These are phyloP conservation scores for Elymus sibiricus DNA, from an alignment of 176 grass and related monocot genomes.

Conservation along the genomic window DNA sequence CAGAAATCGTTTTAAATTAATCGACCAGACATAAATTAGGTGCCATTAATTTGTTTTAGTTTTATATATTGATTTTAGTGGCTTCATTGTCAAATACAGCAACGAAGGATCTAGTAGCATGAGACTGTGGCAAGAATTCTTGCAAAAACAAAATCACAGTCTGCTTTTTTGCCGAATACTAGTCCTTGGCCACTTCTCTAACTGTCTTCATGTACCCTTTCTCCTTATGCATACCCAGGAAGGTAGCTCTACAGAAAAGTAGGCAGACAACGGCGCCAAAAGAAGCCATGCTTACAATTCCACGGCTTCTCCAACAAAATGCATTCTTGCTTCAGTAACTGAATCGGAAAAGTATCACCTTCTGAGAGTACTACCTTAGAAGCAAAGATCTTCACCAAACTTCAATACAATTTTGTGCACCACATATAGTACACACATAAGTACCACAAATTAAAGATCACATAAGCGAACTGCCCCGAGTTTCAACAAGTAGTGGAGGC, in stretches of 20 bases:
- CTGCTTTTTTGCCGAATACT: constrained; percentile 27
- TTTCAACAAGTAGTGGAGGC: neutral
- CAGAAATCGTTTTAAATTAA: neutral
- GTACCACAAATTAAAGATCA: neutral
- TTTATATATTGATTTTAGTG: neutral
- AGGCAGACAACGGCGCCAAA: neutral
- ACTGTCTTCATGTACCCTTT: neutral
- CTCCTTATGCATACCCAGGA: constrained; percentile 10
- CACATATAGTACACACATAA: neutral
- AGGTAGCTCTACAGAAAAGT: neutral
- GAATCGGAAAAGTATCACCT: neutral
- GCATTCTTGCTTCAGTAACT: neutral
- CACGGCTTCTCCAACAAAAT: neutral
- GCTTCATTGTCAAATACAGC: neutral
- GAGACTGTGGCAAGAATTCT: constrained; percentile 7
- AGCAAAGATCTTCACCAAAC: neutral
- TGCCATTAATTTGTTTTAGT: neutral
- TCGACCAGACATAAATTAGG: neutral
- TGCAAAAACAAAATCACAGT: constrained; percentile 21
- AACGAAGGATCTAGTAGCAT: constrained; percentile 13
- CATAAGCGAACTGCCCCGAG: neutral
- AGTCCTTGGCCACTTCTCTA: constrained; percentile 23
- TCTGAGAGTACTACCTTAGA: neutral
- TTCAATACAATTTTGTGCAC: neutral
- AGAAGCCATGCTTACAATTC: neutral